Evolutionary conservation across 139 green algal species (phyloP).

Genomic region (Coelastrella sp.): DNA sequence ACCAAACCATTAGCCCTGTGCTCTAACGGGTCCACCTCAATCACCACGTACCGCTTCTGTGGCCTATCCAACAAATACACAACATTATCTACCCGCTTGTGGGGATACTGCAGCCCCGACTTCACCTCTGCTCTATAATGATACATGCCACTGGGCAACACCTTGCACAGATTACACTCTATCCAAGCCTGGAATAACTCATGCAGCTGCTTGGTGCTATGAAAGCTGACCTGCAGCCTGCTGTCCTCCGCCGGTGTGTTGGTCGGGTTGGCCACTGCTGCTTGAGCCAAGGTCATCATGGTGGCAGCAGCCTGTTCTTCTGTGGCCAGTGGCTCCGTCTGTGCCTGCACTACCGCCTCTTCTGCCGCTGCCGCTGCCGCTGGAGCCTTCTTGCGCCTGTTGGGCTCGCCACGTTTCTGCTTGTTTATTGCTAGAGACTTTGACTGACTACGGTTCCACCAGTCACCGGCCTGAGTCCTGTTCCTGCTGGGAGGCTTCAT

Average conservation of each 20-base stretch:
- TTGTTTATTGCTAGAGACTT: not conserved
- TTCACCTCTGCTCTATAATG: conserved; percentile 10
- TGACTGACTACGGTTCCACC: not conserved
- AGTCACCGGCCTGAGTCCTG: not conserved
- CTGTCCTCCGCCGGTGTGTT: not conserved
- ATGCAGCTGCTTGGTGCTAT: not conserved
- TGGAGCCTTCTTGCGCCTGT: not conserved
- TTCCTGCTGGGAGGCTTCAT: not conserved
- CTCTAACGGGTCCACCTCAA: conserved; percentile 16
- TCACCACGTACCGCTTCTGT: not conserved
- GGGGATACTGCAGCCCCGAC: not conserved
- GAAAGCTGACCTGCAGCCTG: not conserved
- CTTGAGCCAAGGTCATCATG: not conserved
- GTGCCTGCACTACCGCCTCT: not conserved
- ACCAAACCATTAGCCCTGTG: conserved; percentile 21
- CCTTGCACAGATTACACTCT: not conserved
- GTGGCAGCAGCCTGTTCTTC: not conserved
- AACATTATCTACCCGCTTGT: conserved; percentile 13
- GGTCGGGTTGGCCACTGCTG: not conserved
- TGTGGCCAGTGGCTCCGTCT: not conserved
- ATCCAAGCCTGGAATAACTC: not conserved
- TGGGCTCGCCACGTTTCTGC: not conserved
- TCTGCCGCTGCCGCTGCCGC: no score
- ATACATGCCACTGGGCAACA: not conserved
- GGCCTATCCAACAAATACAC: conserved; percentile 25